These are phyloP conservation scores for Penicillium cataractarum DNA, from an alignment of 495 filamentous ascomycete genomes.

Conservation along the genomic window DNA sequence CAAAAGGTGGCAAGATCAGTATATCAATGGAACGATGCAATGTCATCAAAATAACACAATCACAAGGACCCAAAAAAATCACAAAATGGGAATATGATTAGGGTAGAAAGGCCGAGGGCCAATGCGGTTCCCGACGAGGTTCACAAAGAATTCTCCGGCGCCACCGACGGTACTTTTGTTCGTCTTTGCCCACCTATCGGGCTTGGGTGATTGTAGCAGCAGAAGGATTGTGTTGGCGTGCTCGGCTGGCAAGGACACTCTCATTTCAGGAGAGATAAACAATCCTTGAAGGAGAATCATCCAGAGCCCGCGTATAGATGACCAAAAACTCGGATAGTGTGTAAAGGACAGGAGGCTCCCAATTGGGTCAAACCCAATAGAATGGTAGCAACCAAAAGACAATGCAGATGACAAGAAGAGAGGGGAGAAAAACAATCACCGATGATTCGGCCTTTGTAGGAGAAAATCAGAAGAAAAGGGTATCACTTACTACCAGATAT, in stretches of 20 bases:
- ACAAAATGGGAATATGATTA: background rate
- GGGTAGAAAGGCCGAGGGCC: background rate
- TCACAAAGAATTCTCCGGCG: background rate
- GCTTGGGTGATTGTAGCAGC: background rate
- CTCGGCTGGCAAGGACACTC: background rate
- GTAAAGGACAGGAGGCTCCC: background rate
- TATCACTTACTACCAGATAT: slow-evolving; percentile 68
- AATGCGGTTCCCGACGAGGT: background rate
- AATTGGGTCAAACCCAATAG: background rate
- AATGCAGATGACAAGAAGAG: background rate
- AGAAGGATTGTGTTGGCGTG: background rate
- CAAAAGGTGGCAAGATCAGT: background rate
- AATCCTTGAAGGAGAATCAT: background rate
- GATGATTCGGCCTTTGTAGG: background rate
- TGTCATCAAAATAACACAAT: background rate
- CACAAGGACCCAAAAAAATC: background rate
- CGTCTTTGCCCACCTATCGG: background rate
- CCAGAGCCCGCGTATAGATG: background rate
- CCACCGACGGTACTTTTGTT: slow-evolving; percentile 9
- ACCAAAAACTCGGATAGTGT: background rate
- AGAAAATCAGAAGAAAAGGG: slow-evolving; percentile 14
- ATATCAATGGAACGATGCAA: background rate
- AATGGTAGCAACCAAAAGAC: background rate
- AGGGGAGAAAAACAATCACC: background rate
- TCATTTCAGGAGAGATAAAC: background rate